Conservation (phyloP, 352 stramenopile species). For the Globisporangium camurandrum region DNA sequence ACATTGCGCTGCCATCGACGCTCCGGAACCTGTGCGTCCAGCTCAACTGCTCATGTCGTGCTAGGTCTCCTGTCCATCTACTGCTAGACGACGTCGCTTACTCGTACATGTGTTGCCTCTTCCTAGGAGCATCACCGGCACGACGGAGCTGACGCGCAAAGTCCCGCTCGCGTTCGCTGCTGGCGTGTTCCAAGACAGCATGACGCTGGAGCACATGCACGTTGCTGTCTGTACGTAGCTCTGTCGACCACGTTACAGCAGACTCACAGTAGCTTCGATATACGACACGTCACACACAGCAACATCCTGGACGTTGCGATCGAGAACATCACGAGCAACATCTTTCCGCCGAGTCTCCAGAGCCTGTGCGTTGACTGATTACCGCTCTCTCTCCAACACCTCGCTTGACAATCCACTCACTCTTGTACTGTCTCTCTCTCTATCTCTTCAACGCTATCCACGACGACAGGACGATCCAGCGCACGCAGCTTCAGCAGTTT, state of each 20-base stretch:
- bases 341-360: constrained; percentile 49
- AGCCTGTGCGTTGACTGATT: constrained; percentile 33
- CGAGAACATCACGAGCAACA: constrained; percentile 53
- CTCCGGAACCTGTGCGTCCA: constrained; percentile 53
- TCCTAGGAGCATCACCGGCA: constrained; percentile 43
- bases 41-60: too few species aligned
- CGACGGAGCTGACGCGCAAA: constrained; percentile 39
- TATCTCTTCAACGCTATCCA: background rate
- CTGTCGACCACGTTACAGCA: background rate
- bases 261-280: constrained; percentile 1
- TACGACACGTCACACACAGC: constrained; percentile 5
- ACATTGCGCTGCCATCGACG: constrained; percentile 36
- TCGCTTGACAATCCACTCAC: too few species aligned
- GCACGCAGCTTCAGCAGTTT: constrained; percentile 50
- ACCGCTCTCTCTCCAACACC: background rate
- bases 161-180: constrained; percentile 52
- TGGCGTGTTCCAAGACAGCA: constrained; percentile 35
- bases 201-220: constrained; percentile 42
- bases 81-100: background rate
- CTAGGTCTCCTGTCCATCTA: background rate
- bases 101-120: background rate
- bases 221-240: background rate
- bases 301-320: constrained; percentile 53
- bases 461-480: constrained; percentile 43
- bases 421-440: background rate